Evolutionary conservation across 192 early-diverging fungal species (phyloP), one percentile per base, ranked within the genome.

Genomic region (Jimgerdemannia flammicorona): DNA sequence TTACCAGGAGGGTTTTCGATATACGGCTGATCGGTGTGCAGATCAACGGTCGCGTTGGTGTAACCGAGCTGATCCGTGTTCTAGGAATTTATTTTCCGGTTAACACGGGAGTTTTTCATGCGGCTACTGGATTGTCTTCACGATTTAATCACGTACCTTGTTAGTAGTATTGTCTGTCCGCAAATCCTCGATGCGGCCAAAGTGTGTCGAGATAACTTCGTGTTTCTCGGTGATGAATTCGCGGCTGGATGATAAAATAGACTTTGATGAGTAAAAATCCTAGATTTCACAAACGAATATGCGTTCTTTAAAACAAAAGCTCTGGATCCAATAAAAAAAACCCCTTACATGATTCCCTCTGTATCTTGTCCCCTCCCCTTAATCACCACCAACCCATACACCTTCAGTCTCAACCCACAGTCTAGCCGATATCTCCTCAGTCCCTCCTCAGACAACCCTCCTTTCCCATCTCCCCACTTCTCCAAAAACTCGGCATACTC

Each of bases 41-140:
- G 82, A 20, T 83, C 77, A 8, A 85, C 80, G 0, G 81, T 70
- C 29, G 83, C 74, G 75, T 80, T 85, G 40, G 84, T 85, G 68
- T 85, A 85, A 19, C 84, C 84, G 1, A 85, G 79, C 74, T 85
- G 84, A 70, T 85, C 84, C 54, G 83, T 85, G 79, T 85, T 83
- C 63, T 77, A 29, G 29, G 29, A 29, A 29, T 29, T 29, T 29
- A 29, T 1, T 29, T 29, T 29, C 29, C 29, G 29, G 29, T 29
- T 29, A 29, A 29, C 29, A 29, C 29, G 29, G 29, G 29, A 29
- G 29, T 29, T 29, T 29, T 29, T 29, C 29, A 29, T 29, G 0
- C 29, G 29, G 1, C 29, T 29, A 29, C 29, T 29, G 29, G 29
- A 29, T 29, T 29, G 29, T 1, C 0, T 29, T 29, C 29, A 29